phyloP scores from a whole-genome alignment of 305 asterid species.

The Solanum hybrid region DNA sequence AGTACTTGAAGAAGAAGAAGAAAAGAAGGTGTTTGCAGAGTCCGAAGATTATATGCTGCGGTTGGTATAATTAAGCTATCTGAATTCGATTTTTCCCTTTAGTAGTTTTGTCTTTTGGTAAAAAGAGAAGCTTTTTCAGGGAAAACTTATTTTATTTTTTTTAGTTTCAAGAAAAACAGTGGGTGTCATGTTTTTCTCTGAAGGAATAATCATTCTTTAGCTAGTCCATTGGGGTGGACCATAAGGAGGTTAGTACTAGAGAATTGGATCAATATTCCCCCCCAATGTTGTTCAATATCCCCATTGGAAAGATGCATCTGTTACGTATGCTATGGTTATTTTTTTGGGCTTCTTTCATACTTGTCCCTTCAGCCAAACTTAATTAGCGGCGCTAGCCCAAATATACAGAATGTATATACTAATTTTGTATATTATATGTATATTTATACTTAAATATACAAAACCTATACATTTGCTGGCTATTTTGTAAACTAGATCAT shows the following conservation, averaged over 20 bases:
- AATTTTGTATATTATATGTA: background rate
- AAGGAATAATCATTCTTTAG: background rate
- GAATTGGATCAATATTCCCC: background rate
- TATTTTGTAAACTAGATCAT: background rate
- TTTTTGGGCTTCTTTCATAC: background rate
- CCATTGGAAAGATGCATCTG: background rate
- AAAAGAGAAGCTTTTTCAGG: background rate
- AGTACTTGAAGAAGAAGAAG: conserved; percentile 77
- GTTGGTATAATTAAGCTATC: conserved; percentile 35
- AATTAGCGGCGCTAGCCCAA: background rate
- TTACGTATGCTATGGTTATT: background rate
- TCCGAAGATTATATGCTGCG: conserved; percentile 86
- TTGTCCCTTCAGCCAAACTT: background rate
- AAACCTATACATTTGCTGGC: background rate
- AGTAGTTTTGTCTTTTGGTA: background rate
- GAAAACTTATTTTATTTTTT: background rate
- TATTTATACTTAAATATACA: background rate
- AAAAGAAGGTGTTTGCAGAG: conserved; percentile 74
- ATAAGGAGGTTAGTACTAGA: background rate
- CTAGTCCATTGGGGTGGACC: background rate
- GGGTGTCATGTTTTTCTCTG: background rate
- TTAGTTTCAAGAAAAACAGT: background rate
- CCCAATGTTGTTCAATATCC: background rate
- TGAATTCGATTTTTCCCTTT: background rate
- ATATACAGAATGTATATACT: background rate